Base-by-base conservation (phyloP, 2,329 filamentous ascomycete species). In the Mycosphaerella arachidis region DNA sequence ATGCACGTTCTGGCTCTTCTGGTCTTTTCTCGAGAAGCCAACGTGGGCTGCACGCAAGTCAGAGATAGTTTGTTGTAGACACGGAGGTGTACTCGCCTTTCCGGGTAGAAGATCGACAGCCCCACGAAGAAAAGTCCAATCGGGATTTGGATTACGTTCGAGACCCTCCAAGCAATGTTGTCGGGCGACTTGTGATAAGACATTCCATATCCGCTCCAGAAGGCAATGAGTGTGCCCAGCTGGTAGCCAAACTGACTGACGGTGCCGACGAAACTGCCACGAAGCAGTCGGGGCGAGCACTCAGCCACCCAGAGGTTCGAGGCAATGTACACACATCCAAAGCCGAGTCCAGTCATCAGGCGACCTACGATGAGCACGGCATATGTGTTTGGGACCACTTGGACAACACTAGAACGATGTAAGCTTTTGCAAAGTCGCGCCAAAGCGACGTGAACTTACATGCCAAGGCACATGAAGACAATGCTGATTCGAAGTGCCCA, bases 181-280 rank as follows among this genome's bases (percentile, higher is more conserved):
- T 72, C 76, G 0, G 76, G 76, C 9, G 37, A 48, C 54, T 48
- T 71, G 56, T 77, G 73, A 61, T 72, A 77, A 6, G 73, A 75
- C 75, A 78, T 78, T 18, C 76, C 31, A 57, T 78, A 78, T 7
- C 76, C 77, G 20, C 74, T 62, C 75, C 76, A 79, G 63, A 78
- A 79, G 4, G 76, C 75, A 20, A 78, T 77, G 6, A 78, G 68
- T 0, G 75, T 77, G 8, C 77, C 77, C 0, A 79, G 68, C 58
- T 78, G 76, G 57, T 77, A 78, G 18, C 76, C 75, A 53, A 78
- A 77, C 65, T 78, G 76, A 2, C 73, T 69, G 10, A 77, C 72
- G 1, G 73, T 75, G 6, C 73, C 74, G 10, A 78, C 75, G 57
- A 78, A 78, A 37, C 70, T 73, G 3, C 76, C 76, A 31, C 76